Base-by-base conservation (phyloP, 148 eudicot species). In the Fagopyrum esculentum region DNA sequence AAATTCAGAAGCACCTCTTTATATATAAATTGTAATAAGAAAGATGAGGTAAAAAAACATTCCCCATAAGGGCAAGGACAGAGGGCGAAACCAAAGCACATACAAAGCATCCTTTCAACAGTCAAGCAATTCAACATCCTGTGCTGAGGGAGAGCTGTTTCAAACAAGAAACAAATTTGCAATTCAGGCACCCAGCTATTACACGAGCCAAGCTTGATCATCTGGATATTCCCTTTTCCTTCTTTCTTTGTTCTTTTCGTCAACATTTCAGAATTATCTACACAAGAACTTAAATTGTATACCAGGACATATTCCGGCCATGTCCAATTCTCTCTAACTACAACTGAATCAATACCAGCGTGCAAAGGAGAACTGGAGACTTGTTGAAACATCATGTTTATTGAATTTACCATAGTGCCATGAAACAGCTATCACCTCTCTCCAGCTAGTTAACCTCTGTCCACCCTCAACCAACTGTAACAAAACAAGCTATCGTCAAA, bases 1-100 rank as follows among this genome's bases (percentile, higher is more conserved):
- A 81, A 76, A 86, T 94, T 88, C 49, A 85, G 75, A 68, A 91
- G 91, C 59, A 93, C 92, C 0, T 95, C 92, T 80, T 85, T 66
- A 66, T 66, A 43, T 35, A 66, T 66, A 35, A 66, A 35, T 35
- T 66, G 47, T 43, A 66, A 66, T 40, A 15, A 66, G 46, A 40
- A 40, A 4, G 45, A 45, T 3, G 4, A 4, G 17, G 29, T 30
- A 15, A 66, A 17, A 43, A 66, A 66, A 15, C 71, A 12, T 40
- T 29, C 69, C 44, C 69, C 26, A 15, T 10, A 63, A 44, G 30
- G 69, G 44, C 16, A 29, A 30, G 44, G 45, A 11, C 6, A 19
- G 44, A 15, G 71, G 52, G 12, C 51, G 52, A 49, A 49, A 49
- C 52, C 52, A 49, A 49, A 49, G 52, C 52, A 49, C 71, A 66